Evolutionary conservation across 768 basidiomycete genomes (phyloP), one percentile per base, ranked within the genome.

Genomic region (Termitomyces sp.): DNA sequence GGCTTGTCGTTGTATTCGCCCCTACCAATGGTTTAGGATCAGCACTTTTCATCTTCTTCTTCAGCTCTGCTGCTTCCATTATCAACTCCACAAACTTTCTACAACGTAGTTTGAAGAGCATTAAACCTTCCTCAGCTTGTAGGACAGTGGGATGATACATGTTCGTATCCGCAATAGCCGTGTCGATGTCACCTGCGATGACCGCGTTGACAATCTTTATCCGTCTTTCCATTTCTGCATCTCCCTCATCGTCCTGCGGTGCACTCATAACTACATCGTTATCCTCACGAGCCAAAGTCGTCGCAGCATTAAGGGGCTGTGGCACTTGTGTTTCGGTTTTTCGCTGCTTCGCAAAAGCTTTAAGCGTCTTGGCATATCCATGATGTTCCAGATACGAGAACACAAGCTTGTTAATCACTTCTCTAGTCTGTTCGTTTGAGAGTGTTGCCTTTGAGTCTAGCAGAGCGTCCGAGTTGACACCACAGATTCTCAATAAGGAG

Each of bases 61-160:
- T 82, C 59, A 88, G 72, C 60, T 86, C 88, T 6, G 83, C 79
- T 10, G 89, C 84, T 62, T 85, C 82, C 63, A 92, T 66, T 14
- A 91, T 81, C 30, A 92, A 79, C 70, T 94, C 92, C 46, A 94
- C 85, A 65, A 94, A 92, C 70, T 88, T 90, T 64, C 91, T 80
- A 72, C 91, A 92, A 26, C 87, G 82, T 63, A 95, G 71, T 69
- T 89, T 90, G 76, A 94, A 90, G n/a, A 81, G 71, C 72, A 94
- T 80, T 16, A 90, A 73, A 9, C 86, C 86, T 40, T 81, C 79
- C 54, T 91, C 86, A 28, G 80, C 80, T 58, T 80, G 80, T 24
- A 94, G 74, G 6, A 87, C 90, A 4, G 71, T 65, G 0, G 90
- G 86, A 66, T 86, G 85, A 58, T 86, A 77, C 53, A 67, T 71